phyloP scores from a whole-genome alignment of 345 rosid genomes.

The Kandelia obovata region DNA sequence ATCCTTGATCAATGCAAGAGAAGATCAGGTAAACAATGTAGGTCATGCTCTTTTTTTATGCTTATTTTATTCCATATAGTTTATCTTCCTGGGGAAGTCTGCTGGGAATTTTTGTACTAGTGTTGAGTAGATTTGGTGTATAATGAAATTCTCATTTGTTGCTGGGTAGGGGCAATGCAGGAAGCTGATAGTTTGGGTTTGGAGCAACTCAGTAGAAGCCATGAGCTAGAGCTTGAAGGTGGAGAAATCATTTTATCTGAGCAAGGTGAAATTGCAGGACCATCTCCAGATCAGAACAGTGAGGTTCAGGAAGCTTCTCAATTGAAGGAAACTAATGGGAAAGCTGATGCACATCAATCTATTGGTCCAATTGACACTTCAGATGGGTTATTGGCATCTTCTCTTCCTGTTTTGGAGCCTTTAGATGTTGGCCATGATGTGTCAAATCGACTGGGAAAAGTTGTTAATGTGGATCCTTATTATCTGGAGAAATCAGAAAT shows the following conservation, averaged over 20 bases:
- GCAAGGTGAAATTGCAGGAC: slow-evolving; percentile 12
- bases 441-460: slow-evolving; percentile 10
- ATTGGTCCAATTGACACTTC: slow-evolving; percentile 17
- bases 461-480: slow-evolving; percentile 20
- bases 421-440: slow-evolving; percentile 16
- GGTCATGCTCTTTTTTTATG: slow-evolving; percentile 56
- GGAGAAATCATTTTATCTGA: slow-evolving; percentile 13
- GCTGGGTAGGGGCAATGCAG: slow-evolving; percentile 96
- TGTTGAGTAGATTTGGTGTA: slow-evolving; percentile 34
- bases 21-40: slow-evolving; percentile 75
- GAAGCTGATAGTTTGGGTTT: slow-evolving; percentile 55
- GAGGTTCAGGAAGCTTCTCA: slow-evolving; percentile 25
- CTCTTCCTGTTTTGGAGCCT: slow-evolving; percentile 22
- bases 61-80: slow-evolving; percentile 5
- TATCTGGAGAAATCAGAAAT: slow-evolving; percentile 26
- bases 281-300: slow-evolving; percentile 12
- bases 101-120: slow-evolving; percentile 15
- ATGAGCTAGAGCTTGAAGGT: slow-evolving; percentile 24
- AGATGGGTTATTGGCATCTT: slow-evolving; percentile 25
- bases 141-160: slow-evolving; percentile 72
- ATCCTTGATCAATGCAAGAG: slow-evolving; percentile 26
- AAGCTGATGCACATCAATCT: slow-evolving; percentile 26
- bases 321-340: slow-evolving; percentile 26
- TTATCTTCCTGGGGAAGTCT: slow-evolving; percentile 5
- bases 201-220: slow-evolving; percentile 33